Evolutionary conservation across 768 basidiomycete species (phyloP), one percentile per base, ranked within the genome.

Genomic region (Suillus subluteus): DNA sequence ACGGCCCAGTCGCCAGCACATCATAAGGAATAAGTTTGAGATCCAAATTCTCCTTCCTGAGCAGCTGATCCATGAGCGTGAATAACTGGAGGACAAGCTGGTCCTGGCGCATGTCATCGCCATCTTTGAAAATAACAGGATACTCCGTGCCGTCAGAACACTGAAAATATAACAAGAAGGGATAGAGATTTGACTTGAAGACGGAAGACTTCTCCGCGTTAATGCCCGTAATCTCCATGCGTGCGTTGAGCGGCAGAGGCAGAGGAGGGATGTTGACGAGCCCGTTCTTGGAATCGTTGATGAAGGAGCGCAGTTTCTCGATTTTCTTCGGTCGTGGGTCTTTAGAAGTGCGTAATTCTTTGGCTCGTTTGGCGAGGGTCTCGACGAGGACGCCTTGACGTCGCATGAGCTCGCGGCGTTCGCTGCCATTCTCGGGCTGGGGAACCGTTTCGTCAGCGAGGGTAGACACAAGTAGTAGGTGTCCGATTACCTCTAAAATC

Each of bases 41-140:
- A 74, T 99, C 98, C 62, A 99, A 77, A 75, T 98, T 98, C 81
- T 99, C 98, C 79, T 96, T 97, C 65, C 95, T 82, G 67, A 99
- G 79, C 32, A 99, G 78, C 58, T 92, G 85, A 75, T 99, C 96
- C 98, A 99, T 99, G 35, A 99, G 87, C 18, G 96, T 98, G 78
- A 99, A 96, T n/a, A 99, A 84, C 77, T 99, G 98, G 61, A 99
- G 91, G 35, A 99, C 96, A 44, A 99, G 87, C 76, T 99, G 98
- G 75, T 99, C 98, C 77, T 99, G 98, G 26, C 98, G 90, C 85
- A 99, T 91, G 74, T 99, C 98, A 74, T 99, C 98, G 16, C 98
- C 98, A 71, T 98, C 96, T 79, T 99, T 99, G 85, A 99, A 98
- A 67, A 99, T 99, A 62, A 98, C 87, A 0, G 96, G 93, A 77